phyloP scores from a whole-genome alignment of 1,284 basidiomycete species.

The Ceratobasidium sp. region DNA sequence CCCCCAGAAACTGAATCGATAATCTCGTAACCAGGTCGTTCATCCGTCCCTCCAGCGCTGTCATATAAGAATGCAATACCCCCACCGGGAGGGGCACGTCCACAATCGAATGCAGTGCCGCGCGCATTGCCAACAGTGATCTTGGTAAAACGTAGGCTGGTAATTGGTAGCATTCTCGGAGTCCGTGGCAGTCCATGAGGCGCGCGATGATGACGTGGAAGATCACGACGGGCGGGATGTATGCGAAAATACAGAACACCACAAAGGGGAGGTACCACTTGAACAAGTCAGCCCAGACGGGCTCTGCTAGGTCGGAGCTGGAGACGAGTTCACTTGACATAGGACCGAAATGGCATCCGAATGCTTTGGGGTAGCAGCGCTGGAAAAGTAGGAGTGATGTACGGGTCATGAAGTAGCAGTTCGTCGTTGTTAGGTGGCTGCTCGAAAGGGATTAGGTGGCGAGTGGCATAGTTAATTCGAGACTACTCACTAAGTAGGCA shows the following conservation, averaged over 20 bases:
- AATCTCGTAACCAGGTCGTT: constrained; percentile 3
- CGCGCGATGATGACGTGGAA: background rate
- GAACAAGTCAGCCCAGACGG: constrained; percentile 14
- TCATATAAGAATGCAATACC: constrained; percentile 18
- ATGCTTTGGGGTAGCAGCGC: constrained; percentile 16
- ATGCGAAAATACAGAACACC: background rate
- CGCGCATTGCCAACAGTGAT: background rate
- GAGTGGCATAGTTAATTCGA: no score
- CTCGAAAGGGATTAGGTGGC: background rate
- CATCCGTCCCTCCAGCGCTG: background rate
- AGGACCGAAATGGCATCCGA: constrained; percentile 15
- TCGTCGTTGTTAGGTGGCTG: constrained; percentile 23
- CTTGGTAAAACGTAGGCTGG: background rate
- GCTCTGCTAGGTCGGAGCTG: constrained; percentile 15
- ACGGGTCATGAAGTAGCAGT: constrained; percentile 37
- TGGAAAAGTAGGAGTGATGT: constrained; percentile 14
- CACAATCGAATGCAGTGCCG: constrained; percentile 1
- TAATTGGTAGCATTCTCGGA: background rate
- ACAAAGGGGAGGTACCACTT: constrained; percentile 26
- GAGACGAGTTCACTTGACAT: background rate
- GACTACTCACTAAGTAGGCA: constrained; percentile 23
- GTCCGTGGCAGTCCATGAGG: background rate
- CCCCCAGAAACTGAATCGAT: background rate
- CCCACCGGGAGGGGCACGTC: constrained; percentile 20
- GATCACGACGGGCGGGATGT: background rate